Percentiles rank a stretch among this genome's conserved stretches.
Evolutionary conservation across 2,329 filamentous ascomycete species (phyloP).

Genomic region (Neopestalotiopsis sp.): DNA sequence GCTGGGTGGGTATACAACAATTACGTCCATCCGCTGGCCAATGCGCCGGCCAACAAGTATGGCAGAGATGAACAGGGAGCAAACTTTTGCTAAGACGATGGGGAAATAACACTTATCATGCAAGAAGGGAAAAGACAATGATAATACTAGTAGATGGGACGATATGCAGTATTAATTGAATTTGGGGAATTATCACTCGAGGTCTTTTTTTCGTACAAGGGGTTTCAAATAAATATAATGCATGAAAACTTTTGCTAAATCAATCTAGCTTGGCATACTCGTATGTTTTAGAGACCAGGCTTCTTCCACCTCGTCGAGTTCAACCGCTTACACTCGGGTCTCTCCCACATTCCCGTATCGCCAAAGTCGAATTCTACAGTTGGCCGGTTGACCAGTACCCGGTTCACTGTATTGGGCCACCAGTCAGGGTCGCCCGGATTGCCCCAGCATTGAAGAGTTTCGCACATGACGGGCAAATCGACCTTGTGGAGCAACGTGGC

Average conservation of each 20-base stretch:
- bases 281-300: no score
- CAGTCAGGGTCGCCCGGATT: neutral
- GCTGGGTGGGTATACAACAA: constrained; percentile 6
- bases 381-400: neutral
- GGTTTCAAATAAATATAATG: no score
- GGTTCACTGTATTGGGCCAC: neutral
- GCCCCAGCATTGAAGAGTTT: neutral
- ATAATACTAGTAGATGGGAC: no score
- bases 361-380: neutral
- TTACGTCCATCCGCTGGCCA: neutral
- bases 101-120: neutral
- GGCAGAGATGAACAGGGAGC: neutral
- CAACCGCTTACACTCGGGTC: no score
- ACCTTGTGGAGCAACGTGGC: constrained; percentile 9
- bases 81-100: neutral
- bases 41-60: neutral
- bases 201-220: no score
- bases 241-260: no score
- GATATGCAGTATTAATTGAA: no score
- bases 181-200: no score
- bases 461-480: neutral
- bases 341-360: no score
- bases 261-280: no score
- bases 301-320: no score
- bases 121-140: no score